A percentile compares a stretch with the other conserved stretches of the same genome.
Evolutionary conservation across 352 stramenopile genomes (phyloP).

Genomic region (Globisporangium acanthophoron): DNA sequence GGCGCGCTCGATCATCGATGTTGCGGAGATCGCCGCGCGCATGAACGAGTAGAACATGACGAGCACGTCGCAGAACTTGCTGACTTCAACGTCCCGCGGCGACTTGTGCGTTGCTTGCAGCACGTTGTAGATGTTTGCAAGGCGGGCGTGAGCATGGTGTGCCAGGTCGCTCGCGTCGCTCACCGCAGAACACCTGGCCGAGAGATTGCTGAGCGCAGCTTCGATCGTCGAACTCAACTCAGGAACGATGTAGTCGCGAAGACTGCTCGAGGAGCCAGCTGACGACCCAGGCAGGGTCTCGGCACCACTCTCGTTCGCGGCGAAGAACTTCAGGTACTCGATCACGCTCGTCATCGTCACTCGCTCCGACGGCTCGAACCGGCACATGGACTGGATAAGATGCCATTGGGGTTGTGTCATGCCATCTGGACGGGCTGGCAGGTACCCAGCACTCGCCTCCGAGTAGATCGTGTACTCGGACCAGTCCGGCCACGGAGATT

Average conservation of each 20-base stretch:
- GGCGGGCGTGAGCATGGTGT: background rate
- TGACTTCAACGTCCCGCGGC: background rate
- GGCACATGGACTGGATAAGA: conserved; percentile 10
- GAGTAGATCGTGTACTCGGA: background rate
- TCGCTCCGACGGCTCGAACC: background rate
- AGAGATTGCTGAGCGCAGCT: background rate
- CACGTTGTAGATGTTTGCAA: background rate
- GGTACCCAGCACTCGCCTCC: background rate
- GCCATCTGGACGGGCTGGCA: background rate
- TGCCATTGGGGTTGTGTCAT: conserved; percentile 5
- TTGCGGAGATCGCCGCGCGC: background rate
- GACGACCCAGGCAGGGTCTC: background rate
- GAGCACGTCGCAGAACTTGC: background rate
- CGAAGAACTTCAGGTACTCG: conserved; percentile 7
- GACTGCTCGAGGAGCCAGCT: background rate
- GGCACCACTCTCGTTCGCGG: background rate
- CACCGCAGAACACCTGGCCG: background rate
- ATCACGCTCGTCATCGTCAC: conserved; percentile 6
- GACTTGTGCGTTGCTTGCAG: background rate
- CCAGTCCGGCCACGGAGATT: conserved; percentile 4
- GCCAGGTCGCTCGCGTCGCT: background rate
- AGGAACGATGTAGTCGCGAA: background rate
- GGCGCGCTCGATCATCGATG: background rate
- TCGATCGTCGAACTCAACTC: background rate
- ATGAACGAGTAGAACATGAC: background rate